Evolutionary conservation across 495 filamentous ascomycete genomes (phyloP), one percentile per base, ranked within the genome.

Genomic region (Annulohypoxylon nitens): DNA sequence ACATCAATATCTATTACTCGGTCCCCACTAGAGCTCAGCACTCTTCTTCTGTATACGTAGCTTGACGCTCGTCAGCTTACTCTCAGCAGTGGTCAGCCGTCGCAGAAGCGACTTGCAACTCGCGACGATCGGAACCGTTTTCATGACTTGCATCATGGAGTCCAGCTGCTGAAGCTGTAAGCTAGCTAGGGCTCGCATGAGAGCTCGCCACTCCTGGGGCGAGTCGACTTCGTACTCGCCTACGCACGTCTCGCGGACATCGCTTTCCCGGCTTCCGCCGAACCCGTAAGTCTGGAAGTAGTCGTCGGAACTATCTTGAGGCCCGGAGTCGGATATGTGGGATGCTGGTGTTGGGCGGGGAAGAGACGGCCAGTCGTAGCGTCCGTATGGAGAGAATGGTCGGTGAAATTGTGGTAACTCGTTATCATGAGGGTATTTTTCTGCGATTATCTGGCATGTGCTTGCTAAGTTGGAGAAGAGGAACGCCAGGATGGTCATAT

Each of bases 141-240:
- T 53, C 50, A 53, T 53, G 6, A 3, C 50, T 11, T 53, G 50
- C 50, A 53, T 53, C 50, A 53, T 53, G 6, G 50, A 53, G 9
- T 30, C 9, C 11, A 53, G 23, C 23, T 53, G 50, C 50, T 53
- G 50, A 2, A 53, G 50, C 50, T 53, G 50, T 11, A 53, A 53
- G 50, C 50, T 11, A 2, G 50, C 50, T 11, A 53, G 14, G 3
- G 50, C 50, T 0, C 50, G 50, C 50, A 53, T 53, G 23, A 53
- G 50, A 23, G 50, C 50, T 10, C 50, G 11, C 50, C 50, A 53
- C 6, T 53, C 50, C 23, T 53, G 23, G 9, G 50, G 50, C 23
- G 50, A 53, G 16, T 53, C 50, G 3, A 53, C 23, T 9, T 53
- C 50, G 23, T 53, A 53, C 11, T 53, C 50, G 20, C 50, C 50